Evolutionary conservation across 768 basidiomycete species (phyloP), one percentile per base, ranked within the genome.

Genomic region (Pluteus cervinus): DNA sequence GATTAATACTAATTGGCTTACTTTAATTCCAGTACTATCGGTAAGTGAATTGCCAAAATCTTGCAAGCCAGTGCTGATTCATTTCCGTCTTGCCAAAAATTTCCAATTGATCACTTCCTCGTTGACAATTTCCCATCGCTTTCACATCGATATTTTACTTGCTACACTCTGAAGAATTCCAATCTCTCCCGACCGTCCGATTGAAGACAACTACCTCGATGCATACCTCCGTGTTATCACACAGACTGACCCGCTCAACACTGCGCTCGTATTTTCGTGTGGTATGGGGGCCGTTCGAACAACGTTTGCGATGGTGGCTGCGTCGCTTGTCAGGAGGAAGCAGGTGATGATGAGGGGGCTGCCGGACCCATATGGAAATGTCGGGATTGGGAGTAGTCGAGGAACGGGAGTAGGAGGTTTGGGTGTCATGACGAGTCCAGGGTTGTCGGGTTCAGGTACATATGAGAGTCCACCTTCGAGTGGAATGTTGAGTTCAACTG

Each of bases 161-260:
- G 36, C 17, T 33, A 39, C 38, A 34, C 23, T 38, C 22, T 40
- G 2, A 44, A 89, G 88, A 11, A 93, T 96, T 34, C 94, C 96
- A n/a, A 93, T 99, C 37, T 85, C 90, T 7, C 87, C 89, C 1
- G 84, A 93, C 54, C 81, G 84, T 4, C 86, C 86, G 0, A 90
- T 98, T 32, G 93, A 96, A 81, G 87, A 96, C 57, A 92, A 93
- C 52, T 97, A 99, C 58, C 77, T 99, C 12, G 96, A 98, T 58
- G 86, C 87, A 1, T 99, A 97, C 56, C 68, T 93, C 14, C 72
- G 70, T 3, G 80, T 94, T 23, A 84, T 99, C 41, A 76, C 79
- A 44, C 60, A 73, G 25, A 76, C 84, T 0, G 87, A 94, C 49
- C 93, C 94, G 2, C 62, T 82, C 3, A 67, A 68, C 12, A 91